Percentiles rank a stretch among this genome's conserved stretches.
phyloP scores from a whole-genome alignment of 2,329 filamentous ascomycete genomes.

The Venturiaceae sp. region DNA sequence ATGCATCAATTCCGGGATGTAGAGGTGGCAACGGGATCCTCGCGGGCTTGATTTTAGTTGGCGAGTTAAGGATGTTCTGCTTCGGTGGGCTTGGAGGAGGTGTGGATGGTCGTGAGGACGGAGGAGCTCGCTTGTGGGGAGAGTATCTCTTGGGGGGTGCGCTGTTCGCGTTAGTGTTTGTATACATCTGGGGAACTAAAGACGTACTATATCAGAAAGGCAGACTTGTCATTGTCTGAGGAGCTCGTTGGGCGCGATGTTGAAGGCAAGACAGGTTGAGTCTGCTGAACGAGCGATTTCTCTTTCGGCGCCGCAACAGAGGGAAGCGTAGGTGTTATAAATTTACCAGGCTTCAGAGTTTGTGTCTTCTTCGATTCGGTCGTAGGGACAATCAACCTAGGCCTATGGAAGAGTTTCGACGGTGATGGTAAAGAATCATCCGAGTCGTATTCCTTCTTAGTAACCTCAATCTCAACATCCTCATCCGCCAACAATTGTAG shows the following conservation, averaged over 20 bases:
- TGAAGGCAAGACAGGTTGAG: background rate
- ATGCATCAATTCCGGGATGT: slow-evolving; percentile 43
- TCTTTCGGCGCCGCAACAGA: background rate
- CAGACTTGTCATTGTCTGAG: slow-evolving; percentile 4
- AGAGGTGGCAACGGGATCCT: slow-evolving; percentile 46
- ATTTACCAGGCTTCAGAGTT: background rate
- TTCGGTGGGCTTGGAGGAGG: slow-evolving; percentile 6
- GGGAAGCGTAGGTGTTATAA: background rate
- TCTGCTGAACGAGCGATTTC: background rate
- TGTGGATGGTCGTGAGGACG: background rate
- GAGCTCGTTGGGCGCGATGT: slow-evolving; percentile 1
- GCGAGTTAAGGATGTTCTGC: slow-evolving; percentile 30
- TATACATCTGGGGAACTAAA: background rate
- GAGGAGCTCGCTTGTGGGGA: background rate
- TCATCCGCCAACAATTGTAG: background rate
- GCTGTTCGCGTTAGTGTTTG: background rate
- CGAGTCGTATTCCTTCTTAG: background rate
- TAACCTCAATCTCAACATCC: background rate
- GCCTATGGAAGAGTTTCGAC: background rate
- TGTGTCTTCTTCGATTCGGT: background rate
- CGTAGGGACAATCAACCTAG: background rate
- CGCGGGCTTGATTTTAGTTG: slow-evolving; percentile 30
- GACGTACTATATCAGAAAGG: slow-evolving; percentile 6
- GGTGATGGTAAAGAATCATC: background rate
- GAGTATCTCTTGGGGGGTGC: background rate